Conservation (phyloP, 2,329 filamentous ascomycete genomes). For the Stenocarpella maydis region DNA sequence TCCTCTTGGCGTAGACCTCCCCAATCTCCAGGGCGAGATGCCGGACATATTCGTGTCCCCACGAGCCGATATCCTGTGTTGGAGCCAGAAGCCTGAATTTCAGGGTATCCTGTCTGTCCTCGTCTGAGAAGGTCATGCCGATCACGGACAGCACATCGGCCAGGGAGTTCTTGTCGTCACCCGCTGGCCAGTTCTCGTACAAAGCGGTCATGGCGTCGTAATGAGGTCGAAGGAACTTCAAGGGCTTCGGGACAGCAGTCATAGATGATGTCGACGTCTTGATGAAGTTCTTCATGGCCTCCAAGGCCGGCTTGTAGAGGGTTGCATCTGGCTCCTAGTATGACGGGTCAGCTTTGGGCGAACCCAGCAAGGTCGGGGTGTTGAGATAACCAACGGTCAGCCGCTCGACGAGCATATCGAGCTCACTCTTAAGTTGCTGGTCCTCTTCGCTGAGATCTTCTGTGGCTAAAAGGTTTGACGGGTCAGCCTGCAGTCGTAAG, state of each 20-base stretch:
- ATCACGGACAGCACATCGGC: conserved; percentile 97
- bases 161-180: conserved; percentile 86
- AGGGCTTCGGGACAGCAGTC: conserved; percentile 97
- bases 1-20: conserved; percentile 87
- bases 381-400: conserved; percentile 70
- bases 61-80: conserved; percentile 91
- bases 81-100: conserved; percentile 93
- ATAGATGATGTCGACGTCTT: conserved; percentile 99
- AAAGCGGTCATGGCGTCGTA: conserved; percentile 88
- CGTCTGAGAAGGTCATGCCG: conserved; percentile 98
- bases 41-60: conserved; percentile 98
- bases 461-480: conserved; percentile 50
- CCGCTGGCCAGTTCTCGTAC: conserved; percentile 87
- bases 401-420: conserved; percentile 97
- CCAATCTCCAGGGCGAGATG: conserved; percentile 96
- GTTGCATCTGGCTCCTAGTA: conserved; percentile 81
- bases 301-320: conserved; percentile 90
- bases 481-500: conserved; percentile 46
- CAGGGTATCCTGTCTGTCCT: conserved; percentile 93
- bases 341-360: conserved; percentile 37
- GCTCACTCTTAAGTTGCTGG: conserved; percentile 95
- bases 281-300: conserved; percentile 98
- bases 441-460: conserved; percentile 98
- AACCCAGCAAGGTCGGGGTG: neutral
- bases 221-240: conserved; percentile 97